Base-by-base conservation (phyloP, 345 rosid species). In the Acer campestre region DNA sequence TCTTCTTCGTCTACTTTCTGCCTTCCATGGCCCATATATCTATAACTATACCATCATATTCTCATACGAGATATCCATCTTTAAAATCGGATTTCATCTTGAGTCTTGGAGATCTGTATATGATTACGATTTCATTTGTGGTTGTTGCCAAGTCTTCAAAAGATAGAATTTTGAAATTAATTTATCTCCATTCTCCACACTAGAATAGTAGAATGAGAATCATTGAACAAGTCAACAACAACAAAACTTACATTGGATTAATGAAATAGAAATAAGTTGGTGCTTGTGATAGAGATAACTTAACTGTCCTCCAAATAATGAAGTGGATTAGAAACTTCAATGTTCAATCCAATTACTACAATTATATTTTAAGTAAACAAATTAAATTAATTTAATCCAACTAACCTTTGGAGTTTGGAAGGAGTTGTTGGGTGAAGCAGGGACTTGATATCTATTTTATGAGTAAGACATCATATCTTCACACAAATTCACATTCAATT, bases 381-480 rank as follows among this genome's bases (percentile, higher is more conserved):
- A 29, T 4, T 35, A 35, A 35, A 35, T 35, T 35, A 61, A 40
- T 23, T 17, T 22, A 61, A 20, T 10, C 51, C 68, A 62, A 74
- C 77, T 9, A 61, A 44, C 61, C 12, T 46, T 62, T 3, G 11
- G 18, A 18, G 5, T 25, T 62, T 3, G 11, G 18, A 18, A 35
- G 22, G 27, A 18, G 77, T 62, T 46, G 77, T 74, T 74, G 77
- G 42, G 42, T 4, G 7, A 25, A 73, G 16, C 25, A 27, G 9
- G 20, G 68, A 61, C 64, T 18, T 14, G 11, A 27, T 44, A 59
- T 71, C 42, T 61, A 10, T 55, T 71, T 40, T 61, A 1, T 22
- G 55, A 27, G 40, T 56, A 46, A 61, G 59, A 61, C 65, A 56
- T 53, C 31, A 35, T 25, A 3, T 56, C 61, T 18, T 56, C 7